phyloP scores from a whole-genome alignment of 495 filamentous ascomycete genomes.

The Trichoderma reesei region DNA sequence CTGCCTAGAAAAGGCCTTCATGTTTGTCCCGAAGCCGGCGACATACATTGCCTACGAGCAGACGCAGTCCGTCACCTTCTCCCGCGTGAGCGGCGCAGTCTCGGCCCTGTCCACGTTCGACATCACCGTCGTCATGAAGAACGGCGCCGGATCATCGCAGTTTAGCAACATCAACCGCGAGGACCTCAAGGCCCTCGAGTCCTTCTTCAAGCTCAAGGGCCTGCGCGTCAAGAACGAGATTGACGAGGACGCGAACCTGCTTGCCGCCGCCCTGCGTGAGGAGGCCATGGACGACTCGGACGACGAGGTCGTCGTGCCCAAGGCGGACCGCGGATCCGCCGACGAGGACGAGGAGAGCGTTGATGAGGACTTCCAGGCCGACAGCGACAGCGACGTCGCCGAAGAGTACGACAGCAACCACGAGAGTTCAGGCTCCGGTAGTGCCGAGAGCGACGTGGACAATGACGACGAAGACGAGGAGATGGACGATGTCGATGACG shows the following conservation, averaged over 20 bases:
- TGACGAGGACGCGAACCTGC: conserved; percentile 51
- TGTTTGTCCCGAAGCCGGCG: conserved; percentile 97
- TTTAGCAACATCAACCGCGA: conserved; percentile 99
- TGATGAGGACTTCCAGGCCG: conserved; percentile 92
- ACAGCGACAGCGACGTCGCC: conserved; percentile 86
- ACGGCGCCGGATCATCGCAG: conserved; percentile 64
- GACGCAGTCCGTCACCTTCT: conserved; percentile 82
- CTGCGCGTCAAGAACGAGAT: conserved; percentile 96
- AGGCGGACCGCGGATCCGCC: conserved; percentile 74
- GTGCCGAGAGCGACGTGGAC: conserved; percentile 42
- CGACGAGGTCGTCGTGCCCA: conserved; percentile 70
- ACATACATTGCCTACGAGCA: conserved; percentile 94
- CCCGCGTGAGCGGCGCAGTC: conserved; percentile 85
- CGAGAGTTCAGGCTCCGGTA: conserved; percentile 68
- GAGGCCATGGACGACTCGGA: conserved; percentile 67
- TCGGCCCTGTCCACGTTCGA: conserved; percentile 95
- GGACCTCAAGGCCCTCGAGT: conserved; percentile 88
- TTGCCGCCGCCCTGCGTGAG: conserved; percentile 71
- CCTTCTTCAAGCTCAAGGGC: conserved; percentile 89
- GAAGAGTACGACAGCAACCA: conserved; percentile 92
- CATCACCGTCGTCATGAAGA: conserved; percentile 83
- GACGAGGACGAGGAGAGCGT: conserved; percentile 92
- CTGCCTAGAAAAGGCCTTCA: conserved; percentile 95
- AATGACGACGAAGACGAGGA: conserved; percentile 23
- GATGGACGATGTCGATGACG: conserved; percentile 14